Conservation (phyloP, 352 stramenopile genomes). For the Pythium dissotocum region DNA sequence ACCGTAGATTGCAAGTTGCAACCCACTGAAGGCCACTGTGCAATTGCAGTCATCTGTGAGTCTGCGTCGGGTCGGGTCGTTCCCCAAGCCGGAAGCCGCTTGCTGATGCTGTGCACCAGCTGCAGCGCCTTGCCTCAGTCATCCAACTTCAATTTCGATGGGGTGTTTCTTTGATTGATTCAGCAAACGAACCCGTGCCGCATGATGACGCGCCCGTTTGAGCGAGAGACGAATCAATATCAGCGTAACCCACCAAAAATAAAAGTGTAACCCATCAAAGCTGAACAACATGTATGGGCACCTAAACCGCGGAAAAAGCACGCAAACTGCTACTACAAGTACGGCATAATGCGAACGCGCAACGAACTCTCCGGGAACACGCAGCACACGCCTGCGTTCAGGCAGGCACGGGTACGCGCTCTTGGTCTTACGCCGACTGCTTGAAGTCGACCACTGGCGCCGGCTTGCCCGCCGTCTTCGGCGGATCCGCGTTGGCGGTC, state of each 20-base stretch:
- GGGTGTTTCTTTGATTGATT: not conserved
- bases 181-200: not conserved
- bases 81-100: not conserved
- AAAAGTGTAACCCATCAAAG: not conserved
- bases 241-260: too few species aligned
- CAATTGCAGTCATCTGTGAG: too few species aligned
- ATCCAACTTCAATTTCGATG: not conserved
- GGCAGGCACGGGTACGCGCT: not conserved
- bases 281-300: not conserved
- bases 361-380: not conserved
- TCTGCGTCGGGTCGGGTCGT: too few species aligned
- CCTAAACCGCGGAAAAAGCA: not conserved
- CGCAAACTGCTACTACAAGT: too few species aligned
- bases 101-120: not conserved
- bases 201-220: not conserved
- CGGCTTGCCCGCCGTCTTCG: not conserved
- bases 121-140: not conserved
- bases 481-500: constrained; percentile 1
- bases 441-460: not conserved
- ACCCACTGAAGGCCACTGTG: too few species aligned
- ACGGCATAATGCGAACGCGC: not conserved
- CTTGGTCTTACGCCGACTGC: not conserved
- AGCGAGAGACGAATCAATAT: not conserved
- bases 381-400: not conserved
- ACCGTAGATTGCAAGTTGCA: not conserved